Base-by-base conservation (phyloP, 2,329 filamentous ascomycete species). In the Coniochaeta pulveracea region DNA sequence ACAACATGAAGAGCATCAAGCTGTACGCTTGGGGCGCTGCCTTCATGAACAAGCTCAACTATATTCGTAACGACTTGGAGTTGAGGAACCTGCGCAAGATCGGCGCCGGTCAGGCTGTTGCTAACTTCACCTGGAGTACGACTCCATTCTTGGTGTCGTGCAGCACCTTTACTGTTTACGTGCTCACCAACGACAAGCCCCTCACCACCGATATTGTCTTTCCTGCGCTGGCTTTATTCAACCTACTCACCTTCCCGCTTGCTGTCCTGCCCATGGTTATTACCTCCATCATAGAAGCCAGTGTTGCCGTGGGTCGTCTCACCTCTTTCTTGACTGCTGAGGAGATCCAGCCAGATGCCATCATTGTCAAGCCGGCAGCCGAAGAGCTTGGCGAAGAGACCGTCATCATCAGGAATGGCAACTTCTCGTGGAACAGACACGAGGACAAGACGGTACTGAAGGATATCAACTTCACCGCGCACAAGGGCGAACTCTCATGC, bases 1-100 rank as follows among this genome's bases (percentile, higher is more conserved):
- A 93, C 66, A 96, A 96, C 60, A 98, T 98, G 84, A 98, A 98
- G 66, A 93, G 86, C 52, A 91, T 98, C 64, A 98, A 98, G 63
- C 73, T 98, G 14, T 98, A 95, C 54, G 91, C 91, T 19, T 98
- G 91, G 91, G 89, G 88, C 19, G 81, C 80, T 19, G 89, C 91
- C 10, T 98, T 98, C 53, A 94, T 95, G 79, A 91, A 86, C 58
- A 94, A 93, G 60, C 75, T 98, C 38, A 96, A 91, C 60, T 83
- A 84, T 54, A 86, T 98, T 39, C 78, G 91, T 57, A 98, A 98
- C 58, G 91, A 98, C 49, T 75, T 85, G 47, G 91, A 98, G 58
- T 66, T 98, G 35, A 91, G 91, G 63, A 98, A 93, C 17, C 69
- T 98, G 36, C 81, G 91, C 41, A 95, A 89, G 59, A 98, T 98